phyloP scores from a whole-genome alignment of 176 grass and related monocot genomes.

The Triticum timopheevii region DNA sequence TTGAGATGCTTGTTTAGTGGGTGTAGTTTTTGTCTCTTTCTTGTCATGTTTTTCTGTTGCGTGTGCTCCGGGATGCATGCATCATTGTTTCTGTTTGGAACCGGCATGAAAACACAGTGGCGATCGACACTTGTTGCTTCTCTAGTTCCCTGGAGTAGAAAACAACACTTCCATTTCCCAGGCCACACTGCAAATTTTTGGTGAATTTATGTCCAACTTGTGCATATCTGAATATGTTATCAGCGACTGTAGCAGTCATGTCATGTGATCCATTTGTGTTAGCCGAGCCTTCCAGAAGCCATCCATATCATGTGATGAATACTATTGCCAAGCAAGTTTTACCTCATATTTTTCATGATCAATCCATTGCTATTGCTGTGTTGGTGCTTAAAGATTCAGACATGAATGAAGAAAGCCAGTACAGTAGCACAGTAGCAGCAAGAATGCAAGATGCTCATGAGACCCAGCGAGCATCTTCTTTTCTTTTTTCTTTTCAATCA shows the following conservation, averaged over 20 bases:
- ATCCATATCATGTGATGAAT: not conserved
- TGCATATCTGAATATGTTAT: not conserved
- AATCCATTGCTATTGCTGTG: not conserved
- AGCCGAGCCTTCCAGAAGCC: slow-evolving; percentile 17
- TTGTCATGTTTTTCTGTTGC: slow-evolving; percentile 19
- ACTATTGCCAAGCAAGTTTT: not conserved
- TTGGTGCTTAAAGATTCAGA: slow-evolving; percentile 23
- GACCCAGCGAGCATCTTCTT: not conserved
- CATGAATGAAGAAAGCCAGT: not conserved
- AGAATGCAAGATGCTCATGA: not conserved
- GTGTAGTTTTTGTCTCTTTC: slow-evolving; percentile 16
- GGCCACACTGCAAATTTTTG: not conserved
- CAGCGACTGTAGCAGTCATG: no score
- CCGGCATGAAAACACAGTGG: not conserved
- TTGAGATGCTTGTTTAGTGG: slow-evolving; percentile 22
- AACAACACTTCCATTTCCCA: not conserved
- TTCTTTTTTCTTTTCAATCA: not conserved
- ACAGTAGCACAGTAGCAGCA: not conserved
- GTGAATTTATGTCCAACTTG: not conserved
- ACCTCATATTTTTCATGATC: no score
- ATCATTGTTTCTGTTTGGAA: slow-evolving; percentile 5
- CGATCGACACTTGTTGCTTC: not conserved
- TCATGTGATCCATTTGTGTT: not conserved
- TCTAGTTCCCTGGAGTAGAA: not conserved
- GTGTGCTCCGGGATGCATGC: not conserved